A percentile compares a stretch with the other conserved stretches of the same genome.
Evolutionary conservation across 176 grass and related monocot genomes (phyloP).

Genomic region (Ensete ventricosum): DNA sequence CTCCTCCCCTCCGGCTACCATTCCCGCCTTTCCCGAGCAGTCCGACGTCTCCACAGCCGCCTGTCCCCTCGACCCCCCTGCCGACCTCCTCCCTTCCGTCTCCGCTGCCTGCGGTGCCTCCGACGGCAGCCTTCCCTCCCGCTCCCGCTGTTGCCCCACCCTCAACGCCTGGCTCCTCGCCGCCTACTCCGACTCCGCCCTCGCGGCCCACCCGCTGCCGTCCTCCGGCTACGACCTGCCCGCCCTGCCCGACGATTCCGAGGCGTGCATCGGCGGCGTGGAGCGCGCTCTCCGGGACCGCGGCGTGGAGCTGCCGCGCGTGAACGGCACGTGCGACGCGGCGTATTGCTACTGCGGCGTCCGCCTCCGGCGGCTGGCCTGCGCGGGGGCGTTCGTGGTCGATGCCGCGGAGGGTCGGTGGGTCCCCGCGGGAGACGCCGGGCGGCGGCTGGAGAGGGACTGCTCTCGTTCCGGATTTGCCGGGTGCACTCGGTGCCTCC

Average conservation of each 20-base stretch:
- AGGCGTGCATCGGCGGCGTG: slow-evolving; percentile 12
- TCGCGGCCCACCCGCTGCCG: neutral
- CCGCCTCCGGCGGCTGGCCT: slow-evolving; percentile 6
- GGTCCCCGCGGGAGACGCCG: neutral
- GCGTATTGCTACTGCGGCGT: slow-evolving; percentile 17
- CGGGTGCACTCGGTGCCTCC: slow-evolving; percentile 12
- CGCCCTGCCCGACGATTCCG: slow-evolving; percentile 13
- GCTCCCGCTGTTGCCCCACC: slow-evolving; percentile 9
- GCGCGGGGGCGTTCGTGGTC: slow-evolving; percentile 6
- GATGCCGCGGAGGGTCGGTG: slow-evolving; percentile 3
- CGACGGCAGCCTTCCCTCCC: neutral
- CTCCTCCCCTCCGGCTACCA: neutral
- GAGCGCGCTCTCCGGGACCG: slow-evolving; percentile 5
- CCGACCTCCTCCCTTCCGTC: slow-evolving; percentile 3
- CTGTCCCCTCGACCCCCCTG: slow-evolving; percentile 3
- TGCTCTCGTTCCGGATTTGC: slow-evolving; percentile 8
- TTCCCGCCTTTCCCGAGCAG: slow-evolving; percentile 16
- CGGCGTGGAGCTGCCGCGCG: slow-evolving; percentile 8
- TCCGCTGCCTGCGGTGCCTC: slow-evolving; percentile 6
- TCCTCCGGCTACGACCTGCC: neutral
- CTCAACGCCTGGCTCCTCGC: slow-evolving; percentile 13
- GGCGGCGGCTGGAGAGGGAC: slow-evolving; percentile 4
- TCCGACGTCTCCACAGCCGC: neutral
- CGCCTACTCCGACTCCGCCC: slow-evolving; percentile 5
- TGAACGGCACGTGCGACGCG: slow-evolving; percentile 11